A percentile compares a stretch with the other conserved stretches of the same genome.
These are phyloP conservation scores for Podospora tetraspora DNA, from an alignment of 495 filamentous ascomycete species.

Conservation along the genomic window DNA sequence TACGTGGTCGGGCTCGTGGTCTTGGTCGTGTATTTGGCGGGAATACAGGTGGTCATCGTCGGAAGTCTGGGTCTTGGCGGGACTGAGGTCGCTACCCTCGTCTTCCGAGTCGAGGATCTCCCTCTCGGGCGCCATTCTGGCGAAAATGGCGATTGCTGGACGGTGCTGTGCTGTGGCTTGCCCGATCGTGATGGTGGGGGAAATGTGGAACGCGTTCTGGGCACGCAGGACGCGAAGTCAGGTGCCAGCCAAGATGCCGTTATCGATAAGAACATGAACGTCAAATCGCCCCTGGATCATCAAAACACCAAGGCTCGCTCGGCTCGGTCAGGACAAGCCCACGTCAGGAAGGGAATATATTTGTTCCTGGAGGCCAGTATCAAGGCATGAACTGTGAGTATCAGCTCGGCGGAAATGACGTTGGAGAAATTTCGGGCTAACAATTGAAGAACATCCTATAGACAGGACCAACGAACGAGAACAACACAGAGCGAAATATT, in stretches of 20 bases:
- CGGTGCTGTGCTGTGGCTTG: not conserved
- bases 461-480: not conserved
- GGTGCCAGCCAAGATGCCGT: not conserved
- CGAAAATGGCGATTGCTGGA: not conserved
- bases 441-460: too few species aligned
- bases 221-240: not conserved
- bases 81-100: conserved; percentile 24
- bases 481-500: not conserved
- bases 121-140: conserved; percentile 18
- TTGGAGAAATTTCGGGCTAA: too few species aligned
- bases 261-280: not conserved
- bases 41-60: not conserved
- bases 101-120: conserved; percentile 33
- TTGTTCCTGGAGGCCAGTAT: not conserved
- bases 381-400: not conserved
- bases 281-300: not conserved
- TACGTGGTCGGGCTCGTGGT: not conserved
- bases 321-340: not conserved
- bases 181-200: not conserved
- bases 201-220: not conserved
- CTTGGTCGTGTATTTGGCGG: not conserved
- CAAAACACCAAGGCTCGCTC: not conserved
- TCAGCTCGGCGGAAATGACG: too few species aligned
- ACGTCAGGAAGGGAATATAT: not conserved
- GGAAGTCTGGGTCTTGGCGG: conserved; percentile 4